Base-by-base conservation (phyloP, 2,329 filamentous ascomycete species). In the Fonsecaea pugnacius region DNA sequence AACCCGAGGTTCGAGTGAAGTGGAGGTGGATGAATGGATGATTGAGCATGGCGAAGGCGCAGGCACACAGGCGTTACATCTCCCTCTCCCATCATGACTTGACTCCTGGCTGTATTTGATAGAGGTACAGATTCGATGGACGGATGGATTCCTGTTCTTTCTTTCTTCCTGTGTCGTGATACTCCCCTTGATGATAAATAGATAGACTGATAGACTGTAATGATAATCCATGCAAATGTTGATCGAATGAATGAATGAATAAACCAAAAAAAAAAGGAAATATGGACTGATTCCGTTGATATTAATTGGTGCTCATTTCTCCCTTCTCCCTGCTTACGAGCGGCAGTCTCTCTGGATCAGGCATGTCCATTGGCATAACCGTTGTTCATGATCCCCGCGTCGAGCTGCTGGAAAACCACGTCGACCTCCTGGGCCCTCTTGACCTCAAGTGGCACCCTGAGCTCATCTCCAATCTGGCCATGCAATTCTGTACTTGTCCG, bases 341-440 rank as follows among this genome's bases (percentile, higher is more conserved):
- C 4, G 27, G 27, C 27, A 30, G 4, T 27, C 18, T 14, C 33
- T 6, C 9, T 46, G 7, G 8, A 27, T 12, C n/a, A 24, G 21
- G 21, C 9, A 48, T 30, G 21, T 1, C 16, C 32, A 27, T 53
- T 24, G 33, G 12, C 58, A 33, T 46, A 24, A 8, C 58, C 52
- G 2, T 56, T 56, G 27, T 30, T 30, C 27, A 5, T 30, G 12
- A 14, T 30, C 38, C 24, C 59, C 4, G 1, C 38, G 12, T 32
- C 32, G 7, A 57, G 58, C 58, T 46, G 43, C 58, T 58, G 24
- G 18, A 62, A 65, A 16, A 65, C 59, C 14, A 65, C 59, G 43
- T 65, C 63, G 9, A 61, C 38, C 24, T 65, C 62, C 60, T 67
- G 58, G 6, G 59, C 65, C 30, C 36, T 53, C 50, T 46, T 56